These are phyloP conservation scores for Xylona heveae DNA, from an alignment of 495 filamentous ascomycete genomes.

Conservation along the genomic window DNA sequence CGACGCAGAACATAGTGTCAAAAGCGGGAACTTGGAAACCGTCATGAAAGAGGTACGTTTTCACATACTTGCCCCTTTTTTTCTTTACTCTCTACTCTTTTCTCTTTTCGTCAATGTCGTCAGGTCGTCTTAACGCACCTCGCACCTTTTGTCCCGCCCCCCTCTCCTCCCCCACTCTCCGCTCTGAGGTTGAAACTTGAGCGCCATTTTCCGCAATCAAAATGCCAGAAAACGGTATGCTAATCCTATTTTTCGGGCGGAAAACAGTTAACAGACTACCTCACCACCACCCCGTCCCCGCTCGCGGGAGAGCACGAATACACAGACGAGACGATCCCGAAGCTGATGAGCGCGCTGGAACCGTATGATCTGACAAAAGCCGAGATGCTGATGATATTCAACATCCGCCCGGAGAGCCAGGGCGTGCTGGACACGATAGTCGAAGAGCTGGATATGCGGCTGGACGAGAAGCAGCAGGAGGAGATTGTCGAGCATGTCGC, in stretches of 20 bases:
- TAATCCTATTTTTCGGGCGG: not conserved
- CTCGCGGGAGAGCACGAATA: slow-evolving; percentile 10
- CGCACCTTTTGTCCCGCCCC: no score
- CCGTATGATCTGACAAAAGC: slow-evolving; percentile 35
- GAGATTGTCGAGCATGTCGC: slow-evolving; percentile 18
- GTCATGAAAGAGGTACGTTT: slow-evolving; percentile 19
- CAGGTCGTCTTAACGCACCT: no score
- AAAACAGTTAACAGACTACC: slow-evolving; percentile 12
- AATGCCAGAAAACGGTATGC: no score
- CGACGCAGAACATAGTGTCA: slow-evolving; percentile 11
- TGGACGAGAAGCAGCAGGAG: slow-evolving; percentile 13
- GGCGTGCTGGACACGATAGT: slow-evolving; percentile 23
- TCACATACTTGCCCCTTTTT: no score
- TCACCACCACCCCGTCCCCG: slow-evolving; percentile 12
- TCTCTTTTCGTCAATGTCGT: no score
- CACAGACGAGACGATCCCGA: slow-evolving; percentile 11
- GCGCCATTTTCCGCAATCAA: no score
- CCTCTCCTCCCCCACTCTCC: no score
- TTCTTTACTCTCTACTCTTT: no score
- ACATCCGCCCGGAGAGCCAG: slow-evolving; percentile 23
- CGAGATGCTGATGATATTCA: slow-evolving; percentile 43
- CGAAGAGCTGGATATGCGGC: slow-evolving; percentile 26
- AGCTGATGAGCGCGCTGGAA: slow-evolving; percentile 20
- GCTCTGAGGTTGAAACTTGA: no score
- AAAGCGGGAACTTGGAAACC: slow-evolving; percentile 22